phyloP scores from a whole-genome alignment of 139 green algal genomes.

The Yamagishiella unicocca region DNA sequence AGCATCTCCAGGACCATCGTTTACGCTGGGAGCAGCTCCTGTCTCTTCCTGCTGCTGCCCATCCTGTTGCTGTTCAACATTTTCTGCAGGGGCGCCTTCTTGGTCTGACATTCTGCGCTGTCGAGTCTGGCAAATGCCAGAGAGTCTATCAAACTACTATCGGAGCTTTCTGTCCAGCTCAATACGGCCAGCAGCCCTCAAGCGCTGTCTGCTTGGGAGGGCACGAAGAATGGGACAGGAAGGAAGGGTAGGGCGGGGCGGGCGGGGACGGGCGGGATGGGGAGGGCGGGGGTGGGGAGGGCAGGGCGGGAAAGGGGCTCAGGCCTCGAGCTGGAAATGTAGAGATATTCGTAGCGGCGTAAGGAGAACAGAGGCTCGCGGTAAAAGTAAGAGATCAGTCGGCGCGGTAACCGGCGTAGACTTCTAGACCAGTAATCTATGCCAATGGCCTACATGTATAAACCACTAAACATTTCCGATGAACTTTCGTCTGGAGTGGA shows the following conservation, averaged over 20 bases:
- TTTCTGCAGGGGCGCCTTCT: background rate
- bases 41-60: background rate
- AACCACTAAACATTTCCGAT: no score
- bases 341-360: background rate
- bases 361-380: background rate
- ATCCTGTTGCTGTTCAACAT: background rate
- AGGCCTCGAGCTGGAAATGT: constrained; percentile 15
- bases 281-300: constrained; percentile 29
- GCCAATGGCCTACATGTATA: no score
- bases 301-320: constrained; percentile 24
- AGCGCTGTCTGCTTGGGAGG: constrained; percentile 25
- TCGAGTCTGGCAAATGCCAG: background rate
- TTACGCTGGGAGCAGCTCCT: background rate
- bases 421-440: no score
- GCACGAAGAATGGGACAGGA: constrained; percentile 24
- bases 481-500: no score
- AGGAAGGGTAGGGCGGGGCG: constrained; percentile 1
- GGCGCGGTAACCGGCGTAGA: background rate
- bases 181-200: constrained; percentile 8
- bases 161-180: no score
- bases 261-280: constrained; percentile 6
- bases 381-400: background rate
- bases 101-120: constrained; percentile 7
- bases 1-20: background rate
- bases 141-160: no score